Evolutionary conservation across 164 flowering plant genomes (phyloP), one percentile per base, ranked within the genome.

Genomic region (Sedum album): DNA sequence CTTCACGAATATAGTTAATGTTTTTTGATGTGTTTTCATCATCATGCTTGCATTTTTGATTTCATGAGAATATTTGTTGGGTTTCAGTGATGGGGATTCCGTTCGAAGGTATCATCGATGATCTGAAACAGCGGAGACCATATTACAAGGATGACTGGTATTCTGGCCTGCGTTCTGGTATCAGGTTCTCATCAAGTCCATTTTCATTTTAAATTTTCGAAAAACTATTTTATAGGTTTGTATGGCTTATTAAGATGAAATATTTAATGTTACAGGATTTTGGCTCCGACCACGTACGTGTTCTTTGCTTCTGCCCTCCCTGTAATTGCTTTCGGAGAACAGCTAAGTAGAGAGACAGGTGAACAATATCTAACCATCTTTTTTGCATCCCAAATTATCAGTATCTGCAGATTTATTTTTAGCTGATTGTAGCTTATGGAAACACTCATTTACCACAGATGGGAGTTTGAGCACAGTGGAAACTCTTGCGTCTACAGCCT

Each of bases 391-490:
- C 8, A 8, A 41, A 8, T 41, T 41, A 41, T 41, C 46, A 41
- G 15, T 41, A 5, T 41, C 46, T 41, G 46, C 46, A 41, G 0
- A 4, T 41, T 2, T 41, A 41, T 41, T 2, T 41, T 15, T 41
- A 7, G 9, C 46, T 41, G 46, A 7, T 63, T 7, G n/a, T 63
- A 0, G 31, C 21, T 1, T 63, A 31, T 63, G 65, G 38, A 13
- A 31, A 20, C 21, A 5, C 5, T 60, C 11, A 63, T 63, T 5
- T 21, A 23, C 21, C 7, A 49, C 64, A 84, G 88, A 82, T 71
- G 90, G 90, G 70, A 77, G 77, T 20, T 73, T 86, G 75, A 86
- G 87, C 77, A 77, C 87, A 2, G 81, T 86, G 17, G 84, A 86
- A 72, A 79, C 87, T 26, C 70, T 84, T 39, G 82, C 81, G n/a